These are phyloP conservation scores for Tylopilus cervinicoccineus DNA, from an alignment of 768 basidiomycete genomes.

Conservation along the genomic window DNA sequence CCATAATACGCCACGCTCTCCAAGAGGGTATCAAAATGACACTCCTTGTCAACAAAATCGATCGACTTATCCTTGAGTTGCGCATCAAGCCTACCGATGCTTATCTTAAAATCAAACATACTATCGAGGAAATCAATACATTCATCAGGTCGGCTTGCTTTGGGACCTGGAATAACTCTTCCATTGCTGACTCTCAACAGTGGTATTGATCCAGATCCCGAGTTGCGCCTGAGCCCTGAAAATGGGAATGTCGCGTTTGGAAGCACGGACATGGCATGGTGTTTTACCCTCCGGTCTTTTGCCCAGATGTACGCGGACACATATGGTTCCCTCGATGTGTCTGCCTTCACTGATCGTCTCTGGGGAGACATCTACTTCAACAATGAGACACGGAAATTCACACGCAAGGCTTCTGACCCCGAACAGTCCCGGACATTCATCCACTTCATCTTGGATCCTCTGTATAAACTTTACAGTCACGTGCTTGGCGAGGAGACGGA, in stretches of 20 bases:
- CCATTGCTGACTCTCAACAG: slow-evolving; percentile 32
- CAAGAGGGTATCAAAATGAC: slow-evolving; percentile 88
- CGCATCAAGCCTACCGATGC: slow-evolving; percentile 95
- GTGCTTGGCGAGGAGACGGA: slow-evolving; percentile 94
- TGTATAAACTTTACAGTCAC: slow-evolving; percentile 96
- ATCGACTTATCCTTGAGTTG: slow-evolving; percentile 93
- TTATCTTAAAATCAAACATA: slow-evolving; percentile 98
- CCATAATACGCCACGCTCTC: slow-evolving; percentile 81
- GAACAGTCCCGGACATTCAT: slow-evolving; percentile 85
- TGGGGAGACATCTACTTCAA: slow-evolving; percentile 99
- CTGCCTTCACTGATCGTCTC: slow-evolving; percentile 81
- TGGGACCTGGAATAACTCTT: neutral
- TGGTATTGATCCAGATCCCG: slow-evolving; percentile 84
- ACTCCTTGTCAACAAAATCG: slow-evolving; percentile 96
- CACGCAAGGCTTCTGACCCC: slow-evolving; percentile 70
- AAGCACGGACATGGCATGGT: slow-evolving; percentile 96
- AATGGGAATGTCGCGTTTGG: slow-evolving; percentile 96
- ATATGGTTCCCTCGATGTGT: slow-evolving; percentile 81
- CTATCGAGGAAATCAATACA: slow-evolving; percentile 96
- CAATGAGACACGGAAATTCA: slow-evolving; percentile 80
- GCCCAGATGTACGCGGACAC: slow-evolving; percentile 95
- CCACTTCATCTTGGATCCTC: slow-evolving; percentile 91
- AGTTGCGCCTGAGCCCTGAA: slow-evolving; percentile 87
- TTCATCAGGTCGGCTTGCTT: slow-evolving; percentile 72
- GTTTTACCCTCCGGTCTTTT: slow-evolving; percentile 91